phyloP scores from a whole-genome alignment of 352 stramenopile genomes.

The Phytophthora nicotianae region DNA sequence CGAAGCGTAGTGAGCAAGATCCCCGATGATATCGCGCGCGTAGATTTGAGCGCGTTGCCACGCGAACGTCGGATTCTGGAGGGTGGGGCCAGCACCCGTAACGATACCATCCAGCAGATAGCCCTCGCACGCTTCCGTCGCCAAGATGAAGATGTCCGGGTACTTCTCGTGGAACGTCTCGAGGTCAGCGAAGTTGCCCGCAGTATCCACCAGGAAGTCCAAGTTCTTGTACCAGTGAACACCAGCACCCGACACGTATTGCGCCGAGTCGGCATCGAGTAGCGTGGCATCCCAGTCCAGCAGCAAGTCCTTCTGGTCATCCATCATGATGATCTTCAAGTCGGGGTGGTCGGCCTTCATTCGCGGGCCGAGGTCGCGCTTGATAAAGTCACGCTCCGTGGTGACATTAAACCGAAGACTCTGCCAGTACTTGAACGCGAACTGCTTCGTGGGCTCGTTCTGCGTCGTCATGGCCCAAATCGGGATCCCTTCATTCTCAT shows the following conservation, averaged over 20 bases:
- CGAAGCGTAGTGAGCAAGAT: conserved; percentile 76
- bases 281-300: conserved; percentile 48
- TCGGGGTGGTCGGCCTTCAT: conserved; percentile 67
- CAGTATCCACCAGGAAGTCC: conserved; percentile 51
- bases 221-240: conserved; percentile 90
- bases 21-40: conserved; percentile 86
- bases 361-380: conserved; percentile 64
- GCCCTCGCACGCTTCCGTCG: conserved; percentile 79
- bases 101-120: conserved; percentile 57
- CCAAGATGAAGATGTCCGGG: conserved; percentile 81
- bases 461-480: conserved; percentile 81
- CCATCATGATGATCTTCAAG: conserved; percentile 74
- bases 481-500: conserved; percentile 52
- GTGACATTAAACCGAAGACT: conserved; percentile 44
- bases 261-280: conserved; percentile 47
- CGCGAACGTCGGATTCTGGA: conserved; percentile 42
- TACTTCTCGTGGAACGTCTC: conserved; percentile 58
- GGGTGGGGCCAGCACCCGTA: conserved; percentile 55
- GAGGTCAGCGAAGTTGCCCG: conserved; percentile 56
- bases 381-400: conserved; percentile 63
- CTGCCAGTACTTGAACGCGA: conserved; percentile 50
- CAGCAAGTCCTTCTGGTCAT: conserved; percentile 76
- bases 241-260: conserved; percentile 84
- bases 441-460: conserved; percentile 70
- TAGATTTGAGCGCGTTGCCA: conserved; percentile 84